Evolutionary conservation across 2,329 filamentous ascomycete species (phyloP), one percentile per base, ranked within the genome.

Genomic region (Chaetomium olivaceum): DNA sequence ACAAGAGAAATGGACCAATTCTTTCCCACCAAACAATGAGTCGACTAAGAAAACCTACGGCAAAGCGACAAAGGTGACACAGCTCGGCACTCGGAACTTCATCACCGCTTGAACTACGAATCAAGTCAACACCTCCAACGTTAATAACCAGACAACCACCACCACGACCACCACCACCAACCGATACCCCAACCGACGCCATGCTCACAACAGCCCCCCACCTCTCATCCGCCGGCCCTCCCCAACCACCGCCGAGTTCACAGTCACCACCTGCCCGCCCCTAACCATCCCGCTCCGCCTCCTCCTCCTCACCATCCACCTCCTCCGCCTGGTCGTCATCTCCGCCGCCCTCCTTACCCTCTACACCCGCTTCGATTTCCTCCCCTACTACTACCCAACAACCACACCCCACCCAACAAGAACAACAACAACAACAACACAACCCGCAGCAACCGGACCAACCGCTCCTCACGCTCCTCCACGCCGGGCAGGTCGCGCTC

Each of bases 191-290:
- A 75, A 70, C 51, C 55, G 3, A 1, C 43, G 31, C 52, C 23
- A 91, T 92, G 89, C 82, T 91, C 70, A 85, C 84, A 51, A 85
- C 83, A 23, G 73, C 80, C 0, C 85, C 87, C 11, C 84, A 84
- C 71, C 86, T 92, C 59, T 83, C 71, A 84, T 85, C 67, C 84
- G 87, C 70, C 85, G 87, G 25, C 91, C 91, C 58, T 93, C 95
- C 27, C 89, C 92, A 56, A 96, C 93, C 2, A 97, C 95, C n/a
- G 89, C 91, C 75, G 90, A 91, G 71, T 98, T 94, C 83, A 96
- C 91, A 33, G 91, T 97, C 63, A 95, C 93, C 43, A 97, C 93
- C 65, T 87, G 88, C 54, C 87, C 91, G 0, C 78, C 80, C 0
- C 75, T 79, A 4, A 84, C 83, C 0, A 67, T 84, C 19, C 72